These are phyloP conservation scores for Cystobasidiaceae sp. DNA, from an alignment of 1,284 basidiomycete genomes.

Conservation along the genomic window DNA sequence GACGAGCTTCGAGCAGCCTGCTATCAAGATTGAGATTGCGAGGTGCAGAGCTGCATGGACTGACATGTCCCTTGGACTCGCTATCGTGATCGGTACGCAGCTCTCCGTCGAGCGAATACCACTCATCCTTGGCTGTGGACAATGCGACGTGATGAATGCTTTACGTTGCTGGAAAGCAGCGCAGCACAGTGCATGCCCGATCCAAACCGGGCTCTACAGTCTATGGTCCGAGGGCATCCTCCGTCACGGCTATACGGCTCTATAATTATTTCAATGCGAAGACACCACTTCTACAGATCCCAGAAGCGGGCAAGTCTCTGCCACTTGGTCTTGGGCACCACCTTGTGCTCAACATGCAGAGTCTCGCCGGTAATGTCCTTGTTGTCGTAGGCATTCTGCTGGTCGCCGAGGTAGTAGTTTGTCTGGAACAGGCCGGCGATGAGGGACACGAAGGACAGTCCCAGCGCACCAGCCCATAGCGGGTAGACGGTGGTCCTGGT, in stretches of 20 bases:
- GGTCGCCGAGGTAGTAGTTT: slow-evolving; percentile 33
- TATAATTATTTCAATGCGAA: too few species aligned
- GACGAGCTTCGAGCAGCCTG: too few species aligned
- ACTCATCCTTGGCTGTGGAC: too few species aligned
- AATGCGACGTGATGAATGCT: neutral
- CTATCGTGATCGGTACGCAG: too few species aligned
- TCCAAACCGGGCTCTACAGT: too few species aligned
- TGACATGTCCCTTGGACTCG: too few species aligned
- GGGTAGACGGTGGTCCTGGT: slow-evolving; percentile 3
- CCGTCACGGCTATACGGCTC: too few species aligned
- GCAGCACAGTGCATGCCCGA: too few species aligned
- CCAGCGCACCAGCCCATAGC: slow-evolving; percentile 34
- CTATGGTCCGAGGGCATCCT: too few species aligned
- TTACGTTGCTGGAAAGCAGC: neutral
- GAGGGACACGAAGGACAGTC: slow-evolving; percentile 36
- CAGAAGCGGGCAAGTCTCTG: neutral
- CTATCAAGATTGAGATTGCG: too few species aligned
- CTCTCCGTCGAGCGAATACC: too few species aligned
- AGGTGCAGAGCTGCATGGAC: too few species aligned
- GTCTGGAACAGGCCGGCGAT: slow-evolving; percentile 33
- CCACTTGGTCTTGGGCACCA: slow-evolving; percentile 12
- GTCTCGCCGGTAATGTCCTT: slow-evolving; percentile 10
- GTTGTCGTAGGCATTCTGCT: slow-evolving; percentile 31
- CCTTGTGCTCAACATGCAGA: neutral
- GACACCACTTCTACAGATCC: slow-evolving; percentile 1